Conservation (phyloP, 192 early-diverging fungal genomes). For the Haplosporangium gracile region DNA sequence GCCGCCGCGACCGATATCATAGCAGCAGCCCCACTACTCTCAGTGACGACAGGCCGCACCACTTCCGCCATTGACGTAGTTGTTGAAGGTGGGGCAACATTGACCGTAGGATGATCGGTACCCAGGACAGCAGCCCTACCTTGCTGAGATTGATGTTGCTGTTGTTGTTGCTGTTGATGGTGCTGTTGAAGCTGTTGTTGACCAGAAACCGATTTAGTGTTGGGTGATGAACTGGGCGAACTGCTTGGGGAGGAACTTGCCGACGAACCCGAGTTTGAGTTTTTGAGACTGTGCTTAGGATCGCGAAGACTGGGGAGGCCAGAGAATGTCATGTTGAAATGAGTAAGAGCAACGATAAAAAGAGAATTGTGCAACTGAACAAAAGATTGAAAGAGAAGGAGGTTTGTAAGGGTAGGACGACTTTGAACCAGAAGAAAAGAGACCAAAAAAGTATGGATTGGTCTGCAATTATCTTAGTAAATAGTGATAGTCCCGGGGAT, state of each 20-base stretch:
- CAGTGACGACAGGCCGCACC: neutral
- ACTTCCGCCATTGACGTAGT: neutral
- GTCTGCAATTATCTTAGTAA: neutral
- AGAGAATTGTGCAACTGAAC: neutral
- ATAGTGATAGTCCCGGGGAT: constrained; percentile 13
- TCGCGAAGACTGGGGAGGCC: constrained; percentile 48
- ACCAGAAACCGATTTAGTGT: neutral
- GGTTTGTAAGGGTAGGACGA: neutral
- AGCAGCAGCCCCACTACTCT: neutral
- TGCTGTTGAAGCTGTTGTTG: constrained; percentile 4
- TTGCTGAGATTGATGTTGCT: neutral
- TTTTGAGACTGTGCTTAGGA: constrained; percentile 45
- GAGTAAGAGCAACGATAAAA: neutral
- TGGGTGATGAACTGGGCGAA: constrained; percentile 18
- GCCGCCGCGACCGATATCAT: neutral
- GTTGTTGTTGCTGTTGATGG: neutral
- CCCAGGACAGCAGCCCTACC: neutral
- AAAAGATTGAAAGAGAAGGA: neutral
- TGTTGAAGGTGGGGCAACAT: neutral
- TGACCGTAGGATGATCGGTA: neutral
- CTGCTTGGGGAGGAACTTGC: constrained; percentile 14
- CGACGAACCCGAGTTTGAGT: constrained; percentile 26
- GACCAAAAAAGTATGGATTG: neutral
- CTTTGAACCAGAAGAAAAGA: neutral
- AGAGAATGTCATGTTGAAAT: constrained; percentile 49